phyloP scores from a whole-genome alignment of 1,284 basidiomycete genomes.

The Trametes sp. region DNA sequence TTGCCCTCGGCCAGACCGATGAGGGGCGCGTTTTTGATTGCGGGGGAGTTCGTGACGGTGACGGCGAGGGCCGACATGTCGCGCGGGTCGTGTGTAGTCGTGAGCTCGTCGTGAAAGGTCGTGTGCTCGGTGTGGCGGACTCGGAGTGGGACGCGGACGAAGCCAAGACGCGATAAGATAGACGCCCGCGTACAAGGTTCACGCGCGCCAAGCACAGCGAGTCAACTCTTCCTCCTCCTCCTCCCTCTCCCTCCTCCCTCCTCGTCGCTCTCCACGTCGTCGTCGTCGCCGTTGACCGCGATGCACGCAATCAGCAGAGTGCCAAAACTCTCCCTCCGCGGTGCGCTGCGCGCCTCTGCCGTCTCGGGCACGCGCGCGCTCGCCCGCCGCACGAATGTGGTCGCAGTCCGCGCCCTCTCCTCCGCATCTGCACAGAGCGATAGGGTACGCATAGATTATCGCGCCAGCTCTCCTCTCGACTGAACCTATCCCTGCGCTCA shows the following conservation, averaged over 20 bases:
- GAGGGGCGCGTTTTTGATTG: constrained; percentile 86
- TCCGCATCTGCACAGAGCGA: constrained; percentile 63
- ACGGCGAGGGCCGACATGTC: constrained; percentile 58
- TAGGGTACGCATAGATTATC: constrained; percentile 53
- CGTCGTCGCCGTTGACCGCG: constrained; percentile 10
- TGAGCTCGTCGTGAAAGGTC: neutral
- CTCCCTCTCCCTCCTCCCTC: constrained; percentile 11
- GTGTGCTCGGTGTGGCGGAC: too few relatives aligned
- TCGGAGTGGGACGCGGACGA: too few relatives aligned
- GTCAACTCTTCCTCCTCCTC: constrained; percentile 1
- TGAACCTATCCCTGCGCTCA: too few relatives aligned
- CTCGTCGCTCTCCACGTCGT: constrained; percentile 6
- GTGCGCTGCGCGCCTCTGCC: constrained; percentile 42
- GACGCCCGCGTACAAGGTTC: constrained; percentile 7
- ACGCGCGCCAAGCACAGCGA: neutral
- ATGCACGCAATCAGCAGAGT: constrained; percentile 39
- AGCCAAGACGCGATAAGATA: constrained; percentile 1
- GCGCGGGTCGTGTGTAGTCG: neutral
- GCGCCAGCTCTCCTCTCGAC: too few relatives aligned
- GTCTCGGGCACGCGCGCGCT: constrained; percentile 55
- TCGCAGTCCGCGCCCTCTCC: constrained; percentile 51
- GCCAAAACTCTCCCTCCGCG: constrained; percentile 26
- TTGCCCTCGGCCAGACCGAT: constrained; percentile 88
- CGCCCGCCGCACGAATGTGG: constrained; percentile 45
- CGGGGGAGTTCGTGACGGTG: constrained; percentile 64